Conservation (phyloP, 2,329 filamentous ascomycete species). For the Fusarium subglutinans region DNA sequence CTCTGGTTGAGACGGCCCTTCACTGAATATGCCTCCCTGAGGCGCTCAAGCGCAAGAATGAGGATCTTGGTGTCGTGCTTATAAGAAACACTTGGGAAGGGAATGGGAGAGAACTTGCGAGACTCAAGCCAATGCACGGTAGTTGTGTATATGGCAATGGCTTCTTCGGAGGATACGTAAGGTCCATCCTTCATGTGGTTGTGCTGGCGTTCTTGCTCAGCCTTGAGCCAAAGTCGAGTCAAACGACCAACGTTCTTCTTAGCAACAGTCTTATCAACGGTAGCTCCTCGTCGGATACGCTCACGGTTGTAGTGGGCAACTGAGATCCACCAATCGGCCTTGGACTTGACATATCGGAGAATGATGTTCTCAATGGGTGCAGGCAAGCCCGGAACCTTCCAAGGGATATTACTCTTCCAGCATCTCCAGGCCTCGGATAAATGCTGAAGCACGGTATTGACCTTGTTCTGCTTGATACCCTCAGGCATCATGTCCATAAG, state of each 20-base stretch:
- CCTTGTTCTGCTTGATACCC: conserved; percentile 99
- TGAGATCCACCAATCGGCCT: conserved; percentile 99
- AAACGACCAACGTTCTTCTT: conserved; percentile 98
- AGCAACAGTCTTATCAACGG: conserved; percentile 98
- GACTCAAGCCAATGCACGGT: conserved; percentile 99
- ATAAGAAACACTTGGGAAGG: conserved; percentile 98
- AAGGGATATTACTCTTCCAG: conserved; percentile 99
- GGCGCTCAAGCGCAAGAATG: conserved; percentile 90
- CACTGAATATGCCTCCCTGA: conserved; percentile 96
- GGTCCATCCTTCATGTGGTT: conserved; percentile 99
- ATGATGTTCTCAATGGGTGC: conserved; percentile 99
- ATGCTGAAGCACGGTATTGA: conserved; percentile 97
- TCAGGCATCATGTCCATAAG: conserved; percentile 99
- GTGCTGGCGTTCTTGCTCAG: conserved; percentile 97
- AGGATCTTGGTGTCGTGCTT: conserved; percentile 99
- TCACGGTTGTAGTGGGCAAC: conserved; percentile 99
- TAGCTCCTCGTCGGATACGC: conserved; percentile 93
- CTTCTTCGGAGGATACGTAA: conserved; percentile 97
- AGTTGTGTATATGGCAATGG: conserved; percentile 97
- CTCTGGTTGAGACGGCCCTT: conserved; percentile 97
- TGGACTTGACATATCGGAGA: conserved; percentile 96
- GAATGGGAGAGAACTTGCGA: conserved; percentile 97
- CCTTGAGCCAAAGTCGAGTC: conserved; percentile 95
- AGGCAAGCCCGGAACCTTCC: conserved; percentile 97
- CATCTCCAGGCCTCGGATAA: conserved; percentile 98